Evolutionary conservation across 441 rosid species (phyloP), one percentile per base, ranked within the genome.

Genomic region (Pelargonium cotyledonis): DNA sequence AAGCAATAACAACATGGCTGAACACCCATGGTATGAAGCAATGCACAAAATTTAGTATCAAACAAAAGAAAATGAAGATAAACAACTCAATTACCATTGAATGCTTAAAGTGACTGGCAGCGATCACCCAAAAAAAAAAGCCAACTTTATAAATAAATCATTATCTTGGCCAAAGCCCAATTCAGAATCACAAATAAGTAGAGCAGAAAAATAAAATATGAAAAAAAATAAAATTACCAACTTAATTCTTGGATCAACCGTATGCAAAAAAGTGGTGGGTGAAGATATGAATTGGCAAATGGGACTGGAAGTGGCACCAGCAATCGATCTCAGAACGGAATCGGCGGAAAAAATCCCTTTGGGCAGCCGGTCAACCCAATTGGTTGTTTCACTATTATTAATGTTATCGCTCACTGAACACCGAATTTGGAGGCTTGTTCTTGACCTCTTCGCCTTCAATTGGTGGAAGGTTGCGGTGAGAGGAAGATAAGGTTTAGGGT

Each of bases 161-260:
- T 4, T 8, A 16, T 47, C 12, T 47, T 47, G 38, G 38, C 38
- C 12, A 67, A 67, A 46, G 12, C 46, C 10, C 16, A 38, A 18
- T 3, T 1, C 8, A 16, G 38, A 12, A 0, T 0, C 1, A 41
- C 63, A 1, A 31, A 16, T 10, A 49, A 0, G 26, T 0, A 5
- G 38, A 43, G 8, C 35, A 9, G 23, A 21, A 14, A 70, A 8
- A 3, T 15, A 66, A 5, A 15, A 21, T 53, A 44, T 29, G 41
- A 43, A 53, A 12, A 12, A 43, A 15, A 61, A 12, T 10, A 15
- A 21, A 12, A 0, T 71, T 80, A 90, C 96, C 93, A 90, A 68
- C 79, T 92, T 92, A 80, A 87, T 86, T 62, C 96, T 85, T 1
- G 97, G 91, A 78, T 93, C 98, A 12, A 93, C 88, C 0, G 92